These are phyloP conservation scores for Calonectria pseudoturangicola DNA, from an alignment of 2,329 filamentous ascomycete species.

Conservation along the genomic window DNA sequence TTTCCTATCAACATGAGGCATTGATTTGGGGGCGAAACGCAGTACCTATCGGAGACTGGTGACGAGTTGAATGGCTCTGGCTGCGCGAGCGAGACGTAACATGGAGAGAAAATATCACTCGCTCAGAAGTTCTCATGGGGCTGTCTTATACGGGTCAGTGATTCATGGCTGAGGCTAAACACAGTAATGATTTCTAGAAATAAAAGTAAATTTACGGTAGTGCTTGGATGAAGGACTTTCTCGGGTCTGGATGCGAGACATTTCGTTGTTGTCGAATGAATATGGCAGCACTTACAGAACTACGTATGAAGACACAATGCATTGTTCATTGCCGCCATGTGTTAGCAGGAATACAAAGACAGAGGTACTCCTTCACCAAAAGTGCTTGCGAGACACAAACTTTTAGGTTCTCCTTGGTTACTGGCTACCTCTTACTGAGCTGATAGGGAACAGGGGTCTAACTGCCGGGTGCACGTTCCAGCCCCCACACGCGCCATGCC, in stretches of 20 bases:
- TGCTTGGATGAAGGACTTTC: not conserved
- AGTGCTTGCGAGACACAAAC: not conserved
- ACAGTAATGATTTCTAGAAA: not conserved
- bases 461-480: constrained; percentile 20
- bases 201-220: not conserved
- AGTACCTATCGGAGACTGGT: not conserved
- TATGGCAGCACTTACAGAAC: not conserved
- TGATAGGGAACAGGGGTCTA: not conserved
- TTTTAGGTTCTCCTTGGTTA: not conserved
- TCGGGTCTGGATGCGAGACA: not conserved
- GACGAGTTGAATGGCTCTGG: too few species aligned
- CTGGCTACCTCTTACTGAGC: not conserved
- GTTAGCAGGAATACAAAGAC: not conserved
- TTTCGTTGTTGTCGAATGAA: not conserved
- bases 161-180: not conserved
- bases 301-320: not conserved
- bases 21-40: too few species aligned
- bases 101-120: not conserved
- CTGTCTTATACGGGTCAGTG: not conserved
- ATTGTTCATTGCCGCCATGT: not conserved
- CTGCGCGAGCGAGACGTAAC: too few species aligned
- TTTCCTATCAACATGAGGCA: too few species aligned
- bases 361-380: not conserved
- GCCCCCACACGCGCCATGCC: constrained; percentile 16
- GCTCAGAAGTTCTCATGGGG: too few species aligned